phyloP scores from a whole-genome alignment of 305 asterid species.

The Fraxinus velutina region DNA sequence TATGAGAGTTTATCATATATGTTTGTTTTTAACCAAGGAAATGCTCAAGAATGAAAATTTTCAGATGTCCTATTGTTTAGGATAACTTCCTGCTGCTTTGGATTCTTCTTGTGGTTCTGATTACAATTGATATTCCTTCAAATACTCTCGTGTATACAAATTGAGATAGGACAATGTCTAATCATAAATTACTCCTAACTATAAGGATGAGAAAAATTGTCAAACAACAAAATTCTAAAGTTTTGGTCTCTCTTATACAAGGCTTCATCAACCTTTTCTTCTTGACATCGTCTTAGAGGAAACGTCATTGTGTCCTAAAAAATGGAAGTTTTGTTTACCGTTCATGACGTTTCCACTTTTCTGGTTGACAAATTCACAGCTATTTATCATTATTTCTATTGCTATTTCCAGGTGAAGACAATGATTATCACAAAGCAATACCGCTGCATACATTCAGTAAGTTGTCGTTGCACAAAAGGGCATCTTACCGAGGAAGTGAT shows the following conservation, averaged over 20 bases:
- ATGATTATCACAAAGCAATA: conserved; percentile 73
- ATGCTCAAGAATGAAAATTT: not conserved
- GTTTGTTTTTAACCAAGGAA: not conserved
- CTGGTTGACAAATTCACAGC: not conserved
- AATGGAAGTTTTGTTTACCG: not conserved
- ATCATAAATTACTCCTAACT: not conserved
- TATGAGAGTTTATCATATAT: not conserved
- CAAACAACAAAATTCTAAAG: not conserved
- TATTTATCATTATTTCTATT: conserved; percentile 12
- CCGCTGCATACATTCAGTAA: conserved; percentile 87
- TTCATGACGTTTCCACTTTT: not conserved
- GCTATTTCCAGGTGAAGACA: conserved; percentile 31
- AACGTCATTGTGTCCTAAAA: not conserved
- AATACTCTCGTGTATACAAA: not conserved
- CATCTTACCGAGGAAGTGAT: conserved; percentile 78
- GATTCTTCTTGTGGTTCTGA: not conserved
- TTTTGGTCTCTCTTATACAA: not conserved
- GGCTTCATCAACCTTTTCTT: not conserved
- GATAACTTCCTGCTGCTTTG: not conserved
- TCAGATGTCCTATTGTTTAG: not conserved
- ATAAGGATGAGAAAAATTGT: not conserved
- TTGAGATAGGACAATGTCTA: not conserved
- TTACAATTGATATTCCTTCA: not conserved
- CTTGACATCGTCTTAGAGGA: not conserved
- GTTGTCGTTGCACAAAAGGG: conserved; percentile 81